phyloP scores from a whole-genome alignment of 495 filamentous ascomycete species.

The Recurvomyces mirabilis region DNA sequence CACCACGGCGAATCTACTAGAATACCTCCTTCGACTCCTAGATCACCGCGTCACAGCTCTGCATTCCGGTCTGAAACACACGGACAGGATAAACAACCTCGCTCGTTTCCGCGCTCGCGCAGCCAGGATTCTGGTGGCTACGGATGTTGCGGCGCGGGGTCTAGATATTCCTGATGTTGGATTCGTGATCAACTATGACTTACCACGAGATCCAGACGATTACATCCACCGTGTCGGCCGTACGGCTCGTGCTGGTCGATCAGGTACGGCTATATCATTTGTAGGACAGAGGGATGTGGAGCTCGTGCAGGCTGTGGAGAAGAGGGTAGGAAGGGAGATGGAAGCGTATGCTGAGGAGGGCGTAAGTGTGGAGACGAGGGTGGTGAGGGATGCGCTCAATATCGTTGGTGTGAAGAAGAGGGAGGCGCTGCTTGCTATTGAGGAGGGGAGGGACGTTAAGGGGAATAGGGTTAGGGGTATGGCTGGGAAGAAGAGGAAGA shows the following conservation, averaged over 20 bases:
- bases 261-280: slow-evolving; percentile 73
- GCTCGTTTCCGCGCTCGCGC: slow-evolving; percentile 85
- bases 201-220: slow-evolving; percentile 90
- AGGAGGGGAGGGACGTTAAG: slow-evolving; percentile 77
- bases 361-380: slow-evolving; percentile 78
- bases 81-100: slow-evolving; percentile 72
- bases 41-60: slow-evolving; percentile 83
- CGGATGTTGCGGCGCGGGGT: slow-evolving; percentile 90
- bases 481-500: slow-evolving; percentile 37
- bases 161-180: slow-evolving; percentile 89
- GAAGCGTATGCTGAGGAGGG: slow-evolving; percentile 73
- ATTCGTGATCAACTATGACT: slow-evolving; percentile 87
- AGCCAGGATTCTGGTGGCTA: slow-evolving; percentile 82
- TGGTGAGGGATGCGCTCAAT: slow-evolving; percentile 74
- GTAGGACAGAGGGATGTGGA: slow-evolving; percentile 87
- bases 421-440: slow-evolving; percentile 77
- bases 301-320: slow-evolving; percentile 77
- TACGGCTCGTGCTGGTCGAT: slow-evolving; percentile 80
- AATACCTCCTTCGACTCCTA: slow-evolving; percentile 71
- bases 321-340: slow-evolving; percentile 69
- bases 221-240: slow-evolving; percentile 95
- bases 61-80: slow-evolving; percentile 74
- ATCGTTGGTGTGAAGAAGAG: slow-evolving; percentile 84
- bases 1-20: slow-evolving; percentile 73
- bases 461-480: slow-evolving; percentile 59